These are phyloP conservation scores for Nothomitra cinnamomea DNA, from an alignment of 2,329 filamentous ascomycete species.

Conservation along the genomic window DNA sequence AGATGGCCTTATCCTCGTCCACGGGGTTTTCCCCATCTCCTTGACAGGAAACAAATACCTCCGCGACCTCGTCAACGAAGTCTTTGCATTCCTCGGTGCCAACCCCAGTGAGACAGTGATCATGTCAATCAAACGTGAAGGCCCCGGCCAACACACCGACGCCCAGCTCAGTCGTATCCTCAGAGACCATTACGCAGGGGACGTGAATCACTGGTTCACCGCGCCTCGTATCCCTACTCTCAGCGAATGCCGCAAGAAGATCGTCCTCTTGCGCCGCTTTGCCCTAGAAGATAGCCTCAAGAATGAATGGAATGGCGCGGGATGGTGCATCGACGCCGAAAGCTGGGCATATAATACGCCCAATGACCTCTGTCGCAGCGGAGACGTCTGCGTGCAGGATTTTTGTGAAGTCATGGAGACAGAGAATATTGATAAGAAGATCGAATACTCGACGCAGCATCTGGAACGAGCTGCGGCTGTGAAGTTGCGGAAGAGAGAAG, in stretches of 20 bases:
- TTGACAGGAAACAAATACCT: constrained; percentile 71
- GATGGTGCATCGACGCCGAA: constrained; percentile 41
- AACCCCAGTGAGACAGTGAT: constrained; percentile 73
- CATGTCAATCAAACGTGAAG: constrained; percentile 82
- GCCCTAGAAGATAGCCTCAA: constrained; percentile 34
- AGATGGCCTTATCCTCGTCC: constrained; percentile 64
- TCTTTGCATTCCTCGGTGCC: constrained; percentile 57
- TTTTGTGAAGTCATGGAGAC: constrained; percentile 76
- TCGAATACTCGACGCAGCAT: constrained; percentile 54
- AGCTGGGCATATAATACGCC: constrained; percentile 81
- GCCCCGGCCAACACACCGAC: constrained; percentile 63
- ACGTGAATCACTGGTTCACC: constrained; percentile 55
- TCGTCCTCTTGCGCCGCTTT: constrained; percentile 75
- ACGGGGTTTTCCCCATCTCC: constrained; percentile 76
- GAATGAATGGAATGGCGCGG: constrained; percentile 28
- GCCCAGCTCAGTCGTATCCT: constrained; percentile 61
- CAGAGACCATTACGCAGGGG: constrained; percentile 49
- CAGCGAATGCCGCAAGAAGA: constrained; percentile 62
- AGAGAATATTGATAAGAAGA: constrained; percentile 64
- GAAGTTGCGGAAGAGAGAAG: constrained; percentile 6
- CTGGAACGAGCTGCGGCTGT: constrained; percentile 45
- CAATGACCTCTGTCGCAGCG: constrained; percentile 51
- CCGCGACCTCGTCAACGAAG: constrained; percentile 48
- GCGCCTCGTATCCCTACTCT: constrained; percentile 60
- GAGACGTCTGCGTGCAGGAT: constrained; percentile 74